Evolutionary conservation across 306 rosid genomes (phyloP).

Genomic region (Ochetophila trinervis): DNA sequence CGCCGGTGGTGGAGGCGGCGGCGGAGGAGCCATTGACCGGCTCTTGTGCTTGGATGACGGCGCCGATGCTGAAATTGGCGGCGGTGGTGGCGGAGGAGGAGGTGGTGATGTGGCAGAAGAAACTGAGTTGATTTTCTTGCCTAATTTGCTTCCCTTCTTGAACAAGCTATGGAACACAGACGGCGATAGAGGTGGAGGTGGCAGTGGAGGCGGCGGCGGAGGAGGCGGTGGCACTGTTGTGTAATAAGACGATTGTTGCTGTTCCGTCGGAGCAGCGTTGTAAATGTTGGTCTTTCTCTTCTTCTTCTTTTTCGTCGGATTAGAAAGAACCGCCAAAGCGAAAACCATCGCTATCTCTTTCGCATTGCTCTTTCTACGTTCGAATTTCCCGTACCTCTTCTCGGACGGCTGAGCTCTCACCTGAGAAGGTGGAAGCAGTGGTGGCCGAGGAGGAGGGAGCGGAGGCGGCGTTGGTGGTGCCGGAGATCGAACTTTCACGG

Average conservation of each 20-base stretch:
- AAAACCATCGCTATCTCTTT: constrained; percentile 48
- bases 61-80: constrained; percentile 28
- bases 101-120: constrained; percentile 42
- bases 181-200: constrained; percentile 56
- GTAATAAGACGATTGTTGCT: not conserved
- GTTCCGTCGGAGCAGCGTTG: constrained; percentile 26
- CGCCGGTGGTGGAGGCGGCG: constrained; percentile 23
- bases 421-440: constrained; percentile 33
- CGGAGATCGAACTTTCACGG: constrained; percentile 21
- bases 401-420: constrained; percentile 21
- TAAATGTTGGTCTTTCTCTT: constrained; percentile 32
- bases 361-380: constrained; percentile 37
- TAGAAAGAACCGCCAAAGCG: constrained; percentile 56
- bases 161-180: constrained; percentile 66
- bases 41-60: constrained; percentile 36
- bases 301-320: constrained; percentile 56
- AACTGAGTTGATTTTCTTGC: constrained; percentile 60
- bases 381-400: constrained; percentile 28
- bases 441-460: constrained; percentile 33
- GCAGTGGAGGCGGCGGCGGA: constrained; percentile 59
- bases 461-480: constrained; percentile 43
- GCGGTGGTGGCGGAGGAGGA: constrained; percentile 39
- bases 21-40: constrained; percentile 18
- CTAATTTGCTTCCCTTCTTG: constrained; percentile 52
- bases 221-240: constrained; percentile 31